phyloP scores from a whole-genome alignment of 306 rosid species.

The Purshia tridentata region DNA sequence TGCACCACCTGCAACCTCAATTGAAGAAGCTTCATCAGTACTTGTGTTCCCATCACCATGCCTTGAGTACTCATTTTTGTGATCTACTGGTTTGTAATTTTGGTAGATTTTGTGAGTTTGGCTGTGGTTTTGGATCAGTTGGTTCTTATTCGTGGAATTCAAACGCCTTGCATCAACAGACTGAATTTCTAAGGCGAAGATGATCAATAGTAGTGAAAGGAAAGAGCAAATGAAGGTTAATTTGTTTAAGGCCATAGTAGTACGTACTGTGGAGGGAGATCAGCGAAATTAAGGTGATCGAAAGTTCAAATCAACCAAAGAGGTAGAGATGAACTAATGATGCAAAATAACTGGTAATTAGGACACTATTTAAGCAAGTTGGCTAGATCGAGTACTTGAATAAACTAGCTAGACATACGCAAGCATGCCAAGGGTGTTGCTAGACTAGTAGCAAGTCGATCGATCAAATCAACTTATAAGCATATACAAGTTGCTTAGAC shows the following conservation, averaged over 20 bases:
- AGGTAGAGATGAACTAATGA: too few species aligned
- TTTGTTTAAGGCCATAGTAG: slow-evolving; percentile 41
- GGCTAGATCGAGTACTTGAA: neutral
- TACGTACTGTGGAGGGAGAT: neutral
- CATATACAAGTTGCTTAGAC: neutral
- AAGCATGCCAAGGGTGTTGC: neutral
- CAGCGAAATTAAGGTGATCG: too few species aligned
- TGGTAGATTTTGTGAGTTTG: too few species aligned
- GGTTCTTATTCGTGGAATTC: slow-evolving; percentile 14
- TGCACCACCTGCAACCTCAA: slow-evolving; percentile 1
- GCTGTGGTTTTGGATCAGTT: slow-evolving; percentile 2
- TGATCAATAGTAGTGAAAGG: slow-evolving; percentile 18
- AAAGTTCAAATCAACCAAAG: neutral
- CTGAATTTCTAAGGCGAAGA: slow-evolving; percentile 16
- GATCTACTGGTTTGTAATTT: neutral
- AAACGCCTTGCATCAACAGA: slow-evolving; percentile 39
- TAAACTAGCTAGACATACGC: neutral
- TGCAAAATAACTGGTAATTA: neutral
- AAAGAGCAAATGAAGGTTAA: slow-evolving; percentile 11
- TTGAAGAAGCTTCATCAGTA: neutral
- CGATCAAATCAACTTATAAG: slow-evolving; percentile 1
- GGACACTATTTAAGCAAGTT: neutral
- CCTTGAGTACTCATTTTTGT: neutral
- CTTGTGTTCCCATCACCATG: neutral
- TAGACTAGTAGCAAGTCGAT: neutral